A percentile compares a stretch with the other conserved stretches of the same genome.
phyloP scores from a whole-genome alignment of 2,329 filamentous ascomycete species.

The Aureobasidium sp. region DNA sequence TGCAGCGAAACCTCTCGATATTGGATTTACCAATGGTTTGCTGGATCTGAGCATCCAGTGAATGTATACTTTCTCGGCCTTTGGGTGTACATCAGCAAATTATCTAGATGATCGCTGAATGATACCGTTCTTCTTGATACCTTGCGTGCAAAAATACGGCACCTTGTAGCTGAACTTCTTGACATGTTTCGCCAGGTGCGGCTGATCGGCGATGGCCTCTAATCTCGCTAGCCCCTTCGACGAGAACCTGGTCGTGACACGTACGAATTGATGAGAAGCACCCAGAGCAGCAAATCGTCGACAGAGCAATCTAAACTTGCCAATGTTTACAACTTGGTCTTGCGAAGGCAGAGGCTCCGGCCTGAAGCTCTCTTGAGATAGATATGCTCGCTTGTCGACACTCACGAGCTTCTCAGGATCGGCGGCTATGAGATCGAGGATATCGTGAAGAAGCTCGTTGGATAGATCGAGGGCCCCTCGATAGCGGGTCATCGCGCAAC shows the following conservation, averaged over 20 bases:
- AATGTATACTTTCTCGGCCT: constrained; percentile 13
- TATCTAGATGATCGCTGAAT: background rate
- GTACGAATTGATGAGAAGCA: constrained; percentile 44
- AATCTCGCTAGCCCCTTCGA: constrained; percentile 43
- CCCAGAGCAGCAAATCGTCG: constrained; percentile 45
- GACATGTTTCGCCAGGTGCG: constrained; percentile 46
- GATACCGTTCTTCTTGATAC: constrained; percentile 27
- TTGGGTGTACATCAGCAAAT: background rate
- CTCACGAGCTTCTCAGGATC: constrained; percentile 45
- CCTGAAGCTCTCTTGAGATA: constrained; percentile 47
- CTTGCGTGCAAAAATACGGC: constrained; percentile 51
- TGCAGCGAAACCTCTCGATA: constrained; percentile 37
- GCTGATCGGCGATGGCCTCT: constrained; percentile 42
- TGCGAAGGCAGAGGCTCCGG: constrained; percentile 35
- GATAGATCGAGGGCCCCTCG: constrained; percentile 33
- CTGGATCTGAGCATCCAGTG: constrained; percentile 23
- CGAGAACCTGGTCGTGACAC: constrained; percentile 47
- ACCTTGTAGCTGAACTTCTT: constrained; percentile 56
- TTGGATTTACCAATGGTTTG: constrained; percentile 23
- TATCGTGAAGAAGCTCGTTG: constrained; percentile 44
- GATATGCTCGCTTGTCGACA: constrained; percentile 43
- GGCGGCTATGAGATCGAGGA: constrained; percentile 46
- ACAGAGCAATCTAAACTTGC: constrained; percentile 42
- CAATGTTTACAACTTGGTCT: constrained; percentile 39
- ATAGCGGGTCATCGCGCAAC: background rate